Conservation (phyloP, 257 asterid genomes). For the Forsythia suspensa region DNA sequence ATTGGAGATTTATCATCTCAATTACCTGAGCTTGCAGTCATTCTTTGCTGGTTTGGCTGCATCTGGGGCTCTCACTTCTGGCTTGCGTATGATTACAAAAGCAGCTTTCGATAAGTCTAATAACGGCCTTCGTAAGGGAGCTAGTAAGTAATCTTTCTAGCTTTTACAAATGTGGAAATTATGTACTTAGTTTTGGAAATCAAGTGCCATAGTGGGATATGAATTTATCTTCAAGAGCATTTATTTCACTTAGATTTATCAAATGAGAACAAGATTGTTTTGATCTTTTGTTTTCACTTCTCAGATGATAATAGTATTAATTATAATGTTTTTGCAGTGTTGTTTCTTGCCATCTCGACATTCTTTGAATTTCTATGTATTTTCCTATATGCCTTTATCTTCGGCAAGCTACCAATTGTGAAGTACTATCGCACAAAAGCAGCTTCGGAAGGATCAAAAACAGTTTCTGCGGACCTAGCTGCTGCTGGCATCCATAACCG, state of each 20-base stretch:
- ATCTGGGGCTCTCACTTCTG: slow-evolving; percentile 82
- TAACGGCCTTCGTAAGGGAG: slow-evolving; percentile 80
- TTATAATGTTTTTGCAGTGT: slow-evolving; percentile 40
- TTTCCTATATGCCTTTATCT: slow-evolving; percentile 61
- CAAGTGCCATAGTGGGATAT: no score
- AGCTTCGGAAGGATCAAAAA: slow-evolving; percentile 82
- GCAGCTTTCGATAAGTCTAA: slow-evolving; percentile 66
- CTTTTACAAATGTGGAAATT: no score
- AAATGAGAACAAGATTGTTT: not conserved
- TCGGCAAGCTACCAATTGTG: slow-evolving; percentile 67
- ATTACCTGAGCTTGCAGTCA: slow-evolving; percentile 48
- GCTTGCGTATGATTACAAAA: slow-evolving; percentile 70
- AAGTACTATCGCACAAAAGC: slow-evolving; percentile 73
- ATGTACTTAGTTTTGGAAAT: not conserved
- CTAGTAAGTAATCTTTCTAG: slow-evolving; percentile 42
- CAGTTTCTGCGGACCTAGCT: slow-evolving; percentile 86
- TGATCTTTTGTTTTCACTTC: not conserved
- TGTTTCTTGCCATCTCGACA: slow-evolving; percentile 67
- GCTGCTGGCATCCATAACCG: slow-evolving; percentile 64
- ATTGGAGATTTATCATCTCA: not conserved
- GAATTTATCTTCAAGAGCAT: no score
- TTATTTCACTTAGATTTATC: no score
- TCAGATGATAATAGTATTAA: not conserved
- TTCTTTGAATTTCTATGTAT: slow-evolving; percentile 68
- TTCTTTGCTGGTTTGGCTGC: slow-evolving; percentile 88